phyloP scores from a whole-genome alignment of 2,329 filamentous ascomycete genomes.

The Ascochyta viciae-villosae region DNA sequence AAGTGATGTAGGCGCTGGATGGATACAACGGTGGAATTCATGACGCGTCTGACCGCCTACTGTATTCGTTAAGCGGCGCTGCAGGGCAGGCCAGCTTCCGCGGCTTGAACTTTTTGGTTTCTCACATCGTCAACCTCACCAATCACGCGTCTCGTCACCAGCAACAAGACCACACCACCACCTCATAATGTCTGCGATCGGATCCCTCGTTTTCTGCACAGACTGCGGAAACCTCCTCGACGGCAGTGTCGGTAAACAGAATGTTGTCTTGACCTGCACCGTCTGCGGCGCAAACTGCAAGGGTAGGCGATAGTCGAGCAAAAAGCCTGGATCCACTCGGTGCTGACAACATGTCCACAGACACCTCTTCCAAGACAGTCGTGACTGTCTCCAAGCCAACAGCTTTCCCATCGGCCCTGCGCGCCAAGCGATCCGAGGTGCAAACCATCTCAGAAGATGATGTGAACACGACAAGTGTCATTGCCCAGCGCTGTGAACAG shows the following conservation, averaged over 20 bases:
- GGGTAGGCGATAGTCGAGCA: constrained; percentile 61
- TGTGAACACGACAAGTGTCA: constrained; percentile 74
- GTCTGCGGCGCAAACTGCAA: constrained; percentile 85
- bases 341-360: constrained; percentile 19
- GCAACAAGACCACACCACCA: constrained; percentile 3
- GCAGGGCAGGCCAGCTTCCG: constrained; percentile 13
- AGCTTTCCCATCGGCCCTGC: constrained; percentile 88
- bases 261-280: constrained; percentile 80
- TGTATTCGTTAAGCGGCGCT: constrained; percentile 24
- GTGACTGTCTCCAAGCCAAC: constrained; percentile 85
- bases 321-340: background rate
- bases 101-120: constrained; percentile 32
- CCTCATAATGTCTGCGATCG: constrained; percentile 80
- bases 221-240: constrained; percentile 92
- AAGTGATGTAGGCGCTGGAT: constrained; percentile 1
- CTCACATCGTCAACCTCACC: constrained; percentile 7
- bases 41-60: constrained; percentile 42
- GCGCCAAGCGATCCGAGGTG: constrained; percentile 85
- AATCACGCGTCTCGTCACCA: background rate
- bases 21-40: constrained; percentile 11
- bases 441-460: constrained; percentile 82
- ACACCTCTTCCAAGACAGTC: constrained; percentile 69
- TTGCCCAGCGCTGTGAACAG: constrained; percentile 74
- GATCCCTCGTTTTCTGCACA: constrained; percentile 89
- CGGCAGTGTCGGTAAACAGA: constrained; percentile 75